phyloP scores from a whole-genome alignment of 2,329 filamentous ascomycete genomes.

The Epichloe sp. region DNA sequence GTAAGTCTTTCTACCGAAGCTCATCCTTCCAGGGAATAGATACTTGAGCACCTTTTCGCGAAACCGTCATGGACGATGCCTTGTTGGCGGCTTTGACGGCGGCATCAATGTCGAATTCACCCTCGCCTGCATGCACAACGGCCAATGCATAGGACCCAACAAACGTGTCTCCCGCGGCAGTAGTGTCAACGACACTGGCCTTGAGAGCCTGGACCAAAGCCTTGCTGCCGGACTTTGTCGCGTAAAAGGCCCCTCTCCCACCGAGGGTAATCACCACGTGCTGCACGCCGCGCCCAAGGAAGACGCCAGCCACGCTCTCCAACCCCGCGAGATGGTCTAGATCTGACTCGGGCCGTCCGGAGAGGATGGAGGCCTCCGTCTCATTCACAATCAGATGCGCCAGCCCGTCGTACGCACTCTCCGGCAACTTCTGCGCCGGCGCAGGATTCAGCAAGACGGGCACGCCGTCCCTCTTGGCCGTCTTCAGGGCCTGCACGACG shows the following conservation, averaged over 20 bases:
- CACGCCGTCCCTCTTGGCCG: slow-evolving; percentile 34
- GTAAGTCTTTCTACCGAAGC: slow-evolving; percentile 15
- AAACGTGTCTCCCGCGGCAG: slow-evolving; percentile 88
- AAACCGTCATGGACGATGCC: slow-evolving; percentile 28
- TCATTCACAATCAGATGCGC: slow-evolving; percentile 82
- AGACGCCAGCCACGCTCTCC: slow-evolving; percentile 38
- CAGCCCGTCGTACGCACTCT: slow-evolving; percentile 51
- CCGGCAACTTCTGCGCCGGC: slow-evolving; percentile 56
- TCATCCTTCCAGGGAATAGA: slow-evolving; percentile 33
- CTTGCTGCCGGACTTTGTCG: slow-evolving; percentile 27
- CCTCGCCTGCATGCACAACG: slow-evolving; percentile 37
- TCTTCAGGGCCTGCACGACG: slow-evolving; percentile 45
- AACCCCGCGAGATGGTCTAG: slow-evolving; percentile 34
- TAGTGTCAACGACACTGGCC: slow-evolving; percentile 77
- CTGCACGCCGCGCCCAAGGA: slow-evolving; percentile 55
- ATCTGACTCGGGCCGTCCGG: slow-evolving; percentile 36
- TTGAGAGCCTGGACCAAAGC: slow-evolving; percentile 50
- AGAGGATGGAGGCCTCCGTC: slow-evolving; percentile 69
- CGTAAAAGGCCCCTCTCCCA: slow-evolving; percentile 61
- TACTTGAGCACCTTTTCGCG: slow-evolving; percentile 28
- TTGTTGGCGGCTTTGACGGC: slow-evolving; percentile 42
- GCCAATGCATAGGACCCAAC: slow-evolving; percentile 75
- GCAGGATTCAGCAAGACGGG: slow-evolving; percentile 77
- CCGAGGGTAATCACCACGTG: slow-evolving; percentile 80
- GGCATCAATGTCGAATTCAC: slow-evolving; percentile 38